Evolutionary conservation across 371 early-diverging fungal genomes (phyloP).

Genomic region (Actinomortierella wolfii): DNA sequence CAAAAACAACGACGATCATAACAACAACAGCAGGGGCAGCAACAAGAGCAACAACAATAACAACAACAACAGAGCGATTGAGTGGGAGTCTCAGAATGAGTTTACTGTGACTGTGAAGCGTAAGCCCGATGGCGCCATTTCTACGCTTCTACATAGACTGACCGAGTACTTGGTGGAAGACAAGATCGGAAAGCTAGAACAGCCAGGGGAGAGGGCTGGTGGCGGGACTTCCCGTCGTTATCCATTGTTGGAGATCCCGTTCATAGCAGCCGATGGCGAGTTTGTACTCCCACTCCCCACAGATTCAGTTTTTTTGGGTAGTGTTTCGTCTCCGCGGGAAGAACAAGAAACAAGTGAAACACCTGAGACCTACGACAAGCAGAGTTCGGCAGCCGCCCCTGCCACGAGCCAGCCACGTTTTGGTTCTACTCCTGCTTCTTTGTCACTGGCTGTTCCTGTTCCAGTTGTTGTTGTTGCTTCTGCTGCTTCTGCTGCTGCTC

Average conservation of each 20-base stretch:
- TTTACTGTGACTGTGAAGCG: constrained; percentile 34
- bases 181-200: too few relatives aligned
- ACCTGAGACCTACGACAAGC: background rate
- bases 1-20: background rate
- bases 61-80: background rate
- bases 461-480: too few relatives aligned
- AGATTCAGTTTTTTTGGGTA: background rate
- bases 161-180: background rate
- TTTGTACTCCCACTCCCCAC: constrained; percentile 16
- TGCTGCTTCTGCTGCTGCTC: too few relatives aligned
- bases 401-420: constrained; percentile 6
- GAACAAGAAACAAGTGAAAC: too few relatives aligned
- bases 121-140: constrained; percentile 22
- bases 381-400: background rate
- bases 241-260: constrained; percentile 11
- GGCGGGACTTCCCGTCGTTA: too few relatives aligned
- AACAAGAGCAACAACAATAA: background rate
- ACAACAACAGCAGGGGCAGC: background rate
- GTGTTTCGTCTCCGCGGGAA: too few relatives aligned
- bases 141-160: constrained; percentile 18
- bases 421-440: too few relatives aligned
- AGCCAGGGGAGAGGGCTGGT: too few relatives aligned
- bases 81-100: constrained; percentile 12
- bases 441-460: too few relatives aligned
- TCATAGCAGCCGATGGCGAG: constrained; percentile 21